Evolutionary conservation across 768 basidiomycete species (phyloP).

Genomic region (Terana coerulea): DNA sequence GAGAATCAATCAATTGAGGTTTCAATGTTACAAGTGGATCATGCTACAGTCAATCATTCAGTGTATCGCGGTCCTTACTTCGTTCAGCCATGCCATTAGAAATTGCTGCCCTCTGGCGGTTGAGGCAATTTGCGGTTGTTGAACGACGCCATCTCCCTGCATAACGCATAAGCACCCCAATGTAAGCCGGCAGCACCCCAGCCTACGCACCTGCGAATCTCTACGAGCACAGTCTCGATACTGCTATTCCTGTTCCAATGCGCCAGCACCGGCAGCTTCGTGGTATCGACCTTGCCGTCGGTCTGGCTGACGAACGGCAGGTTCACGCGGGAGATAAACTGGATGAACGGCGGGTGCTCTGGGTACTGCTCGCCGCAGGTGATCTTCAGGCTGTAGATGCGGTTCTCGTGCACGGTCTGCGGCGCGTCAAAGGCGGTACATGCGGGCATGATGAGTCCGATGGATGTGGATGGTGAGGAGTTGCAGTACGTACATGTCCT

Average conservation of each 20-base stretch:
- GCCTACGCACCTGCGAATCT: conserved; percentile 75
- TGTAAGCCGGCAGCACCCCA: background rate
- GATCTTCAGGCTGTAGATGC: conserved; percentile 95
- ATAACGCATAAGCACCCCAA: background rate
- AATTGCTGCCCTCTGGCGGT: conserved; percentile 82
- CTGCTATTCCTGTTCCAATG: conserved; percentile 75
- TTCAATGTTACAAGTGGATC: conserved; percentile 9
- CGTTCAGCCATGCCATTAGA: conserved; percentile 43
- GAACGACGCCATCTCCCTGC: conserved; percentile 91
- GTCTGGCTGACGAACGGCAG: conserved; percentile 82
- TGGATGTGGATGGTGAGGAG: background rate
- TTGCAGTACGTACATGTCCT: conserved; percentile 68
- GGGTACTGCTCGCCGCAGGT: conserved; percentile 75
- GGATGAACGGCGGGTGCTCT: conserved; percentile 72
- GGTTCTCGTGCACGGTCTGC: conserved; percentile 96
- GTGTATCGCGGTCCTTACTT: too few species aligned
- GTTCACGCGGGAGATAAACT: conserved; percentile 88
- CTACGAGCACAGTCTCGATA: conserved; percentile 88
- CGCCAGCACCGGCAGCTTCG: conserved; percentile 66
- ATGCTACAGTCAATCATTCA: conserved; percentile 12
- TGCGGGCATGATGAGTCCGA: conserved; percentile 15
- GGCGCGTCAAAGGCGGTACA: conserved; percentile 1
- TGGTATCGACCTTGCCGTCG: conserved; percentile 75
- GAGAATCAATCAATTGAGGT: background rate
- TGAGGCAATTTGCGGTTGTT: conserved; percentile 93